phyloP scores from a whole-genome alignment of 139 green algal genomes.

The Chlorella sp. region DNA sequence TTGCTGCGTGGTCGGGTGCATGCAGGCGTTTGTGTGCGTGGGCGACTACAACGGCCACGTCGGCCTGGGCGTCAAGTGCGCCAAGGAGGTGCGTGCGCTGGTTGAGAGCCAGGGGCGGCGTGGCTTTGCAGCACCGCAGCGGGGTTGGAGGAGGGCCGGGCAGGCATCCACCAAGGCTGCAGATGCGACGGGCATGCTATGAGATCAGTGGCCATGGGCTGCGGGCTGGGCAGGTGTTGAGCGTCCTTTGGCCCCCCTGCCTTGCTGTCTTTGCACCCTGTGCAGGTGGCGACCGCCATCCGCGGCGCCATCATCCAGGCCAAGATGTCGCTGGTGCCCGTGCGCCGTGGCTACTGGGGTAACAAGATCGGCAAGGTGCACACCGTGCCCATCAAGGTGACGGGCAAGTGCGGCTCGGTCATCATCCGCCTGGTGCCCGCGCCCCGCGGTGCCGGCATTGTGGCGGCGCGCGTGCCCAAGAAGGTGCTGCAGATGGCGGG shows the following conservation, averaged over 20 bases:
- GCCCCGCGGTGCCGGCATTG: slow-evolving; percentile 95
- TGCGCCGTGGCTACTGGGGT: slow-evolving; percentile 98
- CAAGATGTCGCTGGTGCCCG: slow-evolving; percentile 92
- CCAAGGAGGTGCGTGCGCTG: slow-evolving; percentile 98
- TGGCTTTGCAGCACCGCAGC: no score
- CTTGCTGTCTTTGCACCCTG: slow-evolving; percentile 11
- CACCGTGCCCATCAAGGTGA: slow-evolving; percentile 83
- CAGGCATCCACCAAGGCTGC: no score
- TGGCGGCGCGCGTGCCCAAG: slow-evolving; percentile 95
- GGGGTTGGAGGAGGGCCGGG: no score
- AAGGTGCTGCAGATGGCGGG: slow-evolving; percentile 99
- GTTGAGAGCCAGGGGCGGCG: no score
- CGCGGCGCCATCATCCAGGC: slow-evolving; percentile 96
- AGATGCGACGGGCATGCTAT: no score
- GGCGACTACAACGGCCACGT: slow-evolving; percentile 98
- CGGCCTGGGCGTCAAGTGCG: slow-evolving; percentile 98
- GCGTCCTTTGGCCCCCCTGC: no score
- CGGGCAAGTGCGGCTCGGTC: slow-evolving; percentile 95
- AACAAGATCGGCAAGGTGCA: slow-evolving; percentile 93
- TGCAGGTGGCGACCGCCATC: slow-evolving; percentile 92
- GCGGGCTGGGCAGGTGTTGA: no score
- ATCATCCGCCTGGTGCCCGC: slow-evolving; percentile 94
- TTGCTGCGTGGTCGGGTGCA: not conserved
- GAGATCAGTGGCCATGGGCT: no score
- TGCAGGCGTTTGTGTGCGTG: slow-evolving; percentile 94